Conservation (phyloP, 306 rosid genomes). For the Urtica urens region DNA sequence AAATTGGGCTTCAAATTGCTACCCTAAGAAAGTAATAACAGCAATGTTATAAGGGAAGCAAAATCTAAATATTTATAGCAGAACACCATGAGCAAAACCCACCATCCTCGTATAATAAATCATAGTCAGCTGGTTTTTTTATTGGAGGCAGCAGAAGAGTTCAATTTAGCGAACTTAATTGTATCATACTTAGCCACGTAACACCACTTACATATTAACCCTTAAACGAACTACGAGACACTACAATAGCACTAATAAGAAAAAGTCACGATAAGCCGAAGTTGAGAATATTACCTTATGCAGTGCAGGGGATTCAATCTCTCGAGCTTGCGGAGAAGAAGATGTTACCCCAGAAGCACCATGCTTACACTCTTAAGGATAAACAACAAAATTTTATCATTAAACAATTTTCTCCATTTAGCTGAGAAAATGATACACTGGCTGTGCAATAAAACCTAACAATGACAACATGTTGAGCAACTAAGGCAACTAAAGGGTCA, state of each 20-base stretch:
- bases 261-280: not conserved
- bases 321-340: conserved; percentile 25
- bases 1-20: conserved; percentile 1
- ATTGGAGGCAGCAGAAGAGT: too few species aligned
- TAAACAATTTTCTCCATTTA: conserved; percentile 19
- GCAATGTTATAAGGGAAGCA: not conserved
- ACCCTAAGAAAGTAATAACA: conserved; percentile 14
- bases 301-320: conserved; percentile 28
- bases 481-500: conserved; percentile 6
- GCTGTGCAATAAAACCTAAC: conserved; percentile 20
- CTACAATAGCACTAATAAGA: not conserved
- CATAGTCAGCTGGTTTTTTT: too few species aligned
- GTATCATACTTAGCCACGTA: too few species aligned
- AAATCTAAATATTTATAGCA: too few species aligned
- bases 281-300: conserved; percentile 29
- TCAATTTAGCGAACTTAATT: too few species aligned
- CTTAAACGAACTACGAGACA: too few species aligned
- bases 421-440: conserved; percentile 22
- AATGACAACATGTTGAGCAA: conserved; percentile 18
- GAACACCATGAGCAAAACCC: too few species aligned
- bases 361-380: conserved; percentile 34
- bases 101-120: too few species aligned
- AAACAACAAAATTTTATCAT: conserved; percentile 10
- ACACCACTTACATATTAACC: too few species aligned
- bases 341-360: conserved; percentile 37